These are phyloP conservation scores for Rhizopus arrhizus DNA, from an alignment of 371 early-diverging fungal genomes.

Conservation along the genomic window DNA sequence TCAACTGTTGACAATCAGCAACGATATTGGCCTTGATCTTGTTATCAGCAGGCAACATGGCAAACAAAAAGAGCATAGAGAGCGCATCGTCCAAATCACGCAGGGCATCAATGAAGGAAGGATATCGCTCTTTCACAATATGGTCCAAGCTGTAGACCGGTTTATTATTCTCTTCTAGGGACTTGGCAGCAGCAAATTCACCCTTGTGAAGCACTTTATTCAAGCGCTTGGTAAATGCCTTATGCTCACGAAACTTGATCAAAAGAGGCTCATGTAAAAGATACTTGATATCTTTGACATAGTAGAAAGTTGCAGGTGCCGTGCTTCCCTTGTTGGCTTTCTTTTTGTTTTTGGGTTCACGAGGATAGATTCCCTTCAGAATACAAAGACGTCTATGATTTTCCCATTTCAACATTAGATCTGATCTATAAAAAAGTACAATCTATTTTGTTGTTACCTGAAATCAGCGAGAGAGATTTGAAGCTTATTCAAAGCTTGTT, in stretches of 20 bases:
- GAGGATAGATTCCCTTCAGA: slow-evolving; percentile 97
- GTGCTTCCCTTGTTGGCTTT: slow-evolving; percentile 93
- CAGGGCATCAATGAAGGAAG: slow-evolving; percentile 91
- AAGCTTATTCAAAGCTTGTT: slow-evolving; percentile 90
- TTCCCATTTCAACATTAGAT: slow-evolving; percentile 8
- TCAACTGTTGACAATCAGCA: slow-evolving; percentile 77
- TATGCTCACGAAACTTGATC: slow-evolving; percentile 88
- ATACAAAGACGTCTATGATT: slow-evolving; percentile 89
- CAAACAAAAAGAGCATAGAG: slow-evolving; percentile 91
- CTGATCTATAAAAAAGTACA: too few relatives aligned
- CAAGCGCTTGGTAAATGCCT: slow-evolving; percentile 82
- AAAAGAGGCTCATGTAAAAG: slow-evolving; percentile 92
- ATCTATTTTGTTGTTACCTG: slow-evolving; percentile 57
- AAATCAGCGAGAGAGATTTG: slow-evolving; percentile 93
- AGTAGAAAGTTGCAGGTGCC: slow-evolving; percentile 88
- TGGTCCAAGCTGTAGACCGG: slow-evolving; percentile 90
- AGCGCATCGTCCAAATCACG: slow-evolving; percentile 96
- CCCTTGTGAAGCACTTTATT: slow-evolving; percentile 82
- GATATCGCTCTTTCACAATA: slow-evolving; percentile 94
- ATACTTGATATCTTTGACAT: slow-evolving; percentile 93
- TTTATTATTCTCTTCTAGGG: slow-evolving; percentile 67
- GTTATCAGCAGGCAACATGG: slow-evolving; percentile 81
- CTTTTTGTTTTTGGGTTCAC: slow-evolving; percentile 93
- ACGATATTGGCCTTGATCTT: slow-evolving; percentile 66
- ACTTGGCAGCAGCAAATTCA: slow-evolving; percentile 76